Percentiles rank a stretch among this genome's conserved stretches.
Evolutionary conservation across 2,329 filamentous ascomycete species (phyloP).

Genomic region (Epichloe amarillans): DNA sequence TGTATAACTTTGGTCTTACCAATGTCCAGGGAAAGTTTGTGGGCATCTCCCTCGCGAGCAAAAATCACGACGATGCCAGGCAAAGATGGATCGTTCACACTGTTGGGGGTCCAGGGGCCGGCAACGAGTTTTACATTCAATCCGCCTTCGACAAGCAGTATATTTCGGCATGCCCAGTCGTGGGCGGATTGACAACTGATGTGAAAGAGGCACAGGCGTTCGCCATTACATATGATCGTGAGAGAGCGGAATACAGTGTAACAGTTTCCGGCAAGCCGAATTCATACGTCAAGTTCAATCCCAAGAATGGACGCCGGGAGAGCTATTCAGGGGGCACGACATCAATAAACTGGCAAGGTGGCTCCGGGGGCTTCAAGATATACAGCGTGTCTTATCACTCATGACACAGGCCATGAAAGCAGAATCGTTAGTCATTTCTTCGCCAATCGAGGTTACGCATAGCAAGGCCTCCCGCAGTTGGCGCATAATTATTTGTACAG

Average conservation of each 20-base stretch:
- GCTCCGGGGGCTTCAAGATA: not conserved
- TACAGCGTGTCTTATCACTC: constrained; percentile 6
- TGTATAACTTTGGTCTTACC: constrained; percentile 25
- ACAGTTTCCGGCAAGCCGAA: not conserved
- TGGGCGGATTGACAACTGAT: constrained; percentile 7
- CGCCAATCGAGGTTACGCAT: no score
- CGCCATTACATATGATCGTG: constrained; percentile 2
- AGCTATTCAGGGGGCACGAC: not conserved
- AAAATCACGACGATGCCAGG: constrained; percentile 22
- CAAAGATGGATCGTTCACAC: constrained; percentile 38
- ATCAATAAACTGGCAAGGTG: not conserved
- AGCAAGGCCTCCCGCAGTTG: no score
- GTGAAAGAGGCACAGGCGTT: constrained; percentile 5
- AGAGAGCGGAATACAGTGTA: constrained; percentile 4
- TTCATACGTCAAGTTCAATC: not conserved
- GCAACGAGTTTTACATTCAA: constrained; percentile 11
- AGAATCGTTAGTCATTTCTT: not conserved
- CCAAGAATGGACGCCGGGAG: not conserved
- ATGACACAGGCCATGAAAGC: not conserved
- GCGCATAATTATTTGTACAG: no score
- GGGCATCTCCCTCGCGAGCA: constrained; percentile 3
- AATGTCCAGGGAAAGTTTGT: constrained; percentile 15
- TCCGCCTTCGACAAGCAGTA: constrained; percentile 15
- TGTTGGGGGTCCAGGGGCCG: constrained; percentile 13
- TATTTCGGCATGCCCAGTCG: constrained; percentile 28